Base-by-base conservation (phyloP, 2,329 filamentous ascomycete genomes). In the Taxawa tesnikishii region DNA sequence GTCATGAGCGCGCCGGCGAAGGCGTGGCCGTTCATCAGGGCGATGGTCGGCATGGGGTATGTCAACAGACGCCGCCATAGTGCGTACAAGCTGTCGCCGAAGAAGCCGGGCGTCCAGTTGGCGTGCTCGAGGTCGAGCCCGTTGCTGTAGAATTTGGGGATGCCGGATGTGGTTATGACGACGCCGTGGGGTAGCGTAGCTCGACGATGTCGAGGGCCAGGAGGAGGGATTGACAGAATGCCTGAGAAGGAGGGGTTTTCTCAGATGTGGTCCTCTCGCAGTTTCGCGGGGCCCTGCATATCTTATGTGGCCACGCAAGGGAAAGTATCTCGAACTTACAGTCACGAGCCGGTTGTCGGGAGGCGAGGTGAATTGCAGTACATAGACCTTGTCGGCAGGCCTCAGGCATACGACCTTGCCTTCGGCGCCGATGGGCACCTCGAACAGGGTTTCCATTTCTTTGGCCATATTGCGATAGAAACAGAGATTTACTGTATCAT, bases 1-100 rank as follows among this genome's bases (percentile, higher is more conserved):
- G 80, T 62, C 76, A 90, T 87, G 38, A 87, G 63, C n/a, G 80
- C 83, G 28, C 73, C 83, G 5, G 83, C 83, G 53, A 85, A 90
- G 33, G 77, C 74, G 54, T 92, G 83, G 14, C 83, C 34, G 45
- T 83, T 84, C 33, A 88, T 49, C 6, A 85, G 63, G n/a, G 81
- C 77, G 30, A 90, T 57, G 3, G 82, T 90, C 15, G 83, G 83
- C 80, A 87, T 84, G 10, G 82, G 80, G 49, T 75, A 88, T 32
- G 73, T 77, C 38, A 81, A 49, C 17, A 85, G 57, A 5, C 79
- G 65, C 25, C 63, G 60, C 62, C 76, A 85, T 2, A 87, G 53
- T 10, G 62, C 61, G 56, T 75, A 85, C 8, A 85, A 56, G 31
- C 64, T 62, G 9, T 64, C 53, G 2, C 70, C 58, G 46, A 74